Evolutionary conservation across 2,329 filamentous ascomycete species (phyloP), one percentile per base, ranked within the genome.

Genomic region (Akanthomyces muscarius): DNA sequence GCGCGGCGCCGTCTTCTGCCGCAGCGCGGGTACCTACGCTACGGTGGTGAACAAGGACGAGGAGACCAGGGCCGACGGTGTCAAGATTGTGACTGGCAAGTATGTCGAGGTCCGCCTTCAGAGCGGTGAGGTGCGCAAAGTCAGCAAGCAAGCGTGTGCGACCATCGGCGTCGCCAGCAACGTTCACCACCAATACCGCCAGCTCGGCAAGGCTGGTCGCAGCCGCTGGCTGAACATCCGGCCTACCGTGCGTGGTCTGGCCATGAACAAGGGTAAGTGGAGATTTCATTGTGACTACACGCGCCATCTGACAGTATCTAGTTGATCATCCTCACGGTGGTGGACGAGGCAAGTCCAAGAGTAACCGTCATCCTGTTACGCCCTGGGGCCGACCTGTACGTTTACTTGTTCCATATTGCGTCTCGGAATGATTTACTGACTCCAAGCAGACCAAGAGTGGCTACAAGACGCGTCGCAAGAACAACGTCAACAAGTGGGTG

Each of bases 301-400:
- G 11, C 10, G 28, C 5, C 14, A 14, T 47, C 63, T 70, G 55
- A 71, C 63, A 21, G 52, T 36, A 57, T 65, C 51, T 71, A 87
- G 90, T 88, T 71, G 95, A 99, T 73, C 95, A 99, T 83, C 95
- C 95, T 72, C 95, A 99, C 77, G 95, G 95, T 85, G 95, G 95
- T 90, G 95, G 95, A 78, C 87, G 96, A 83, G 95, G 95, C 81
- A 99, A 99, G 81, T 97, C 92, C 63, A 99, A 99, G 91, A 92
- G 95, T 86, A 97, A 97, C 74, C 87, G 93, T 65, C 84, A 96
- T 74, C 95, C 96, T 41, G 92, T 95, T 70, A 97, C 92, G 79
- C 95, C 95, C 64, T 99, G 96, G 95, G 95, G 96, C 75, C 89
- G 87, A 74, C 94, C 92, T 73, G 92, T 96, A 89, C 80, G 91